phyloP scores from a whole-genome alignment of 2,329 filamentous ascomycete genomes.

The Neonectria faginata region DNA sequence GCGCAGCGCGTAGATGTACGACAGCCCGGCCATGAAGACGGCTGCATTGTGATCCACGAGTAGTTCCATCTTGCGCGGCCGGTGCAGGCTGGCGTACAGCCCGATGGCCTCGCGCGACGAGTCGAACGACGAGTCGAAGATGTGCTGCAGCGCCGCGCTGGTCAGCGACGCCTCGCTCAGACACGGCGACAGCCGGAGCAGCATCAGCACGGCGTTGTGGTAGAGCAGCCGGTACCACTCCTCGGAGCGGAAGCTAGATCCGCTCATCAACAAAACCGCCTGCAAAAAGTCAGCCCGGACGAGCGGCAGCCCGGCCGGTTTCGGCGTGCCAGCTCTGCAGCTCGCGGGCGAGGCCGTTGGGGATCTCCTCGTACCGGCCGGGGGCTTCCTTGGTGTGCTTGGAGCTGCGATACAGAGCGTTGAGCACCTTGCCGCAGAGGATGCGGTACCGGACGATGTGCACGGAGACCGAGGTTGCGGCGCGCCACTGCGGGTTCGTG shows the following conservation, averaged over 20 bases:
- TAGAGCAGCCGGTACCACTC: constrained; percentile 59
- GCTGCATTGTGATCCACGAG: constrained; percentile 63
- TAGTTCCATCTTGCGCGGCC: constrained; percentile 59
- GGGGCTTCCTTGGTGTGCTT: constrained; percentile 28
- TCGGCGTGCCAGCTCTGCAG: constrained; percentile 49
- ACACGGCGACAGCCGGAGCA: constrained; percentile 55
- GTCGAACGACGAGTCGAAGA: constrained; percentile 55
- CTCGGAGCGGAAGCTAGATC: constrained; percentile 54
- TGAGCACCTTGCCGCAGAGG: constrained; percentile 55
- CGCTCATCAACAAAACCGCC: constrained; percentile 33
- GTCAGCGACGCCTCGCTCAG: constrained; percentile 44
- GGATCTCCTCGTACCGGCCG: constrained; percentile 31
- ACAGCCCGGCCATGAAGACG: constrained; percentile 60
- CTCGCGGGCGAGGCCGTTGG: constrained; percentile 43
- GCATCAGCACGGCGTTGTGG: constrained; percentile 56
- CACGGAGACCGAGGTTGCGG: constrained; percentile 50
- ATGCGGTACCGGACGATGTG: constrained; percentile 56
- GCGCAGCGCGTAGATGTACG: constrained; percentile 57
- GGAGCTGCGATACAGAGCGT: constrained; percentile 49
- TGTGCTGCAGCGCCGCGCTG: constrained; percentile 48
- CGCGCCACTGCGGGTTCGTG: constrained; percentile 34
- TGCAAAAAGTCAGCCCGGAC: constrained; percentile 39
- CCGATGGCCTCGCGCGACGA: constrained; percentile 55
- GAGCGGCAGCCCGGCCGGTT: constrained; percentile 43
- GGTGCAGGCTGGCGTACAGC: constrained; percentile 58